phyloP scores from a whole-genome alignment of 768 basidiomycete species.

The Tulasnella sp. region DNA sequence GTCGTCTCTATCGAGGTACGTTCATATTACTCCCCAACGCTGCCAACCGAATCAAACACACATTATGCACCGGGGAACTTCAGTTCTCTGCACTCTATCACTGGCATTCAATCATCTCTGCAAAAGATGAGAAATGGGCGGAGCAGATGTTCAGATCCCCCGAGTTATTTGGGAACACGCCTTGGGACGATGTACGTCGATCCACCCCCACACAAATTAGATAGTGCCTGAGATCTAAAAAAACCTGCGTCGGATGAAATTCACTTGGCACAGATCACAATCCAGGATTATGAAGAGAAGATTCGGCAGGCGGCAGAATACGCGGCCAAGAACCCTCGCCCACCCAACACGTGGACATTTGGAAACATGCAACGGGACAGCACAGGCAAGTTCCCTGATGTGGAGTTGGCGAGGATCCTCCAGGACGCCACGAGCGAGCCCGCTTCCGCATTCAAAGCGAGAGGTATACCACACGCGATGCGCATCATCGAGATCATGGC shows the following conservation, averaged over 20 bases:
- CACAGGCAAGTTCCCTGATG: slow-evolving; percentile 14
- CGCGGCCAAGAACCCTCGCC: not conserved
- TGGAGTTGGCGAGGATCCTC: slow-evolving; percentile 13
- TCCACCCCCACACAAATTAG: too few species aligned
- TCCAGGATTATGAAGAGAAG: not conserved
- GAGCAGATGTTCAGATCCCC: not conserved
- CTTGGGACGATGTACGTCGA: slow-evolving; percentile 15
- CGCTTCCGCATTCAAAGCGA: slow-evolving; percentile 16
- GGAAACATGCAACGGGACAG: slow-evolving; percentile 25
- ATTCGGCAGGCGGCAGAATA: slow-evolving; percentile 11
- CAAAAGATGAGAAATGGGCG: slow-evolving; percentile 17
- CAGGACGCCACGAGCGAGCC: slow-evolving; percentile 16
- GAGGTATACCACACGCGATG: slow-evolving; percentile 19
- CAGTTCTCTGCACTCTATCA: slow-evolving; percentile 11
- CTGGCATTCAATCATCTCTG: slow-evolving; percentile 15
- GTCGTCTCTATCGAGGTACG: slow-evolving; percentile 7
- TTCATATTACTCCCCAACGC: too few species aligned
- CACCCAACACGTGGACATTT: slow-evolving; percentile 25
- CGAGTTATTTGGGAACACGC: not conserved
- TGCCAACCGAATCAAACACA: too few species aligned
- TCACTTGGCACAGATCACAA: not conserved
- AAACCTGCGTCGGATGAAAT: too few species aligned
- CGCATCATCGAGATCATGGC: slow-evolving; percentile 18
- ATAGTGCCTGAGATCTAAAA: too few species aligned
- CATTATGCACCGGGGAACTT: too few species aligned